phyloP scores from a whole-genome alignment of 352 stramenopile species.

The Lagenidium sp. region DNA sequence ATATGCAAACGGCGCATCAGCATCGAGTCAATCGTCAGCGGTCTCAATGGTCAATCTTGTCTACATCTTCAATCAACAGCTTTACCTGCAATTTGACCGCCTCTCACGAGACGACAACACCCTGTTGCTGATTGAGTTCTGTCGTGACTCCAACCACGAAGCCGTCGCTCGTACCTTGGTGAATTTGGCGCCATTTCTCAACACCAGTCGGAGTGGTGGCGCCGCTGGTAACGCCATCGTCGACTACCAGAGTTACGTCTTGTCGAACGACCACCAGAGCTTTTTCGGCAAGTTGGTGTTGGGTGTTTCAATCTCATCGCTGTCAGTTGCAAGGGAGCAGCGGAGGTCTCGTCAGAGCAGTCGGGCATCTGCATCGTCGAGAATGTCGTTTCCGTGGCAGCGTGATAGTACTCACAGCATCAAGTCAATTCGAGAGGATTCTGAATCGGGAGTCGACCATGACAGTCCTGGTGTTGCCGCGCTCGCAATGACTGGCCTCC shows the following conservation, averaged over 20 bases:
- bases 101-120: slow-evolving; percentile 82
- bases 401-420: slow-evolving; percentile 2
- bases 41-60: slow-evolving; percentile 14
- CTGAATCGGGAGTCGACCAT: not conserved
- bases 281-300: slow-evolving; percentile 79
- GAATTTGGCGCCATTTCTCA: slow-evolving; percentile 77
- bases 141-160: slow-evolving; percentile 56
- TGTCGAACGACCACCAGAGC: slow-evolving; percentile 76
- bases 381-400: slow-evolving; percentile 11
- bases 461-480: slow-evolving; percentile 4
- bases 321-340: slow-evolving; percentile 30
- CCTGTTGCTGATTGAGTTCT: slow-evolving; percentile 76
- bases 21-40: not conserved
- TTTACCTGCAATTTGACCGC: slow-evolving; percentile 79
- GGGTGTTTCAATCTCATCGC: slow-evolving; percentile 48
- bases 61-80: slow-evolving; percentile 72
- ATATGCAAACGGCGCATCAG: slow-evolving; percentile 1
- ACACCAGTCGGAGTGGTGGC: slow-evolving; percentile 16
- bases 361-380: slow-evolving; percentile 6
- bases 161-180: slow-evolving; percentile 76
- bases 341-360: slow-evolving; percentile 20
- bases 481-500: slow-evolving; percentile 11
- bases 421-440: not conserved
- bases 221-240: slow-evolving; percentile 13
- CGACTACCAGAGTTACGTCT: slow-evolving; percentile 58